Percentiles rank a stretch among this genome's conserved stretches.
These are phyloP conservation scores for Cajanus cajan DNA, from an alignment of 306 rosid genomes.

Conservation along the genomic window DNA sequence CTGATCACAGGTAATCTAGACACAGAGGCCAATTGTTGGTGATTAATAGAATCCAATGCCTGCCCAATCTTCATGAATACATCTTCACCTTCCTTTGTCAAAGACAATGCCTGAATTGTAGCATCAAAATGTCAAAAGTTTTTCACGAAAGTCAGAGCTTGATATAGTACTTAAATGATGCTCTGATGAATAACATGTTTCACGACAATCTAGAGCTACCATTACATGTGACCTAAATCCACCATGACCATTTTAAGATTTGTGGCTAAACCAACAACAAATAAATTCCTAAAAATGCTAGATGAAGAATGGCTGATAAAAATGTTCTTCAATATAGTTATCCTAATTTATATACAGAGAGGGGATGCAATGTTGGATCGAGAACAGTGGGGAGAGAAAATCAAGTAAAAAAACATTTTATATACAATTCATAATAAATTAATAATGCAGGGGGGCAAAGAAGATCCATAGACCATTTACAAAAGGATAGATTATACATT, in stretches of 20 bases:
- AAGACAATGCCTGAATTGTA: slow-evolving; percentile 62
- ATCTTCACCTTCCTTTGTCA: slow-evolving; percentile 80
- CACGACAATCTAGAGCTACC: slow-evolving; percentile 24
- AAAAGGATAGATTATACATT: no score
- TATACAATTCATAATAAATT: slow-evolving; percentile 17
- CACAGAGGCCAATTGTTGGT: slow-evolving; percentile 47
- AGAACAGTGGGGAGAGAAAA: slow-evolving; percentile 3
- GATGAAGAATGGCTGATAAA: no score
- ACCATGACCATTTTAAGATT: background rate
- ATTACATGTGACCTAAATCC: slow-evolving; percentile 2
- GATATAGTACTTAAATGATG: background rate
- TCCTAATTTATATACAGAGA: no score
- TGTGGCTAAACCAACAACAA: slow-evolving; percentile 11
- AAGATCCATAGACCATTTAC: slow-evolving; percentile 17
- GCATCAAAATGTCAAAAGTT: slow-evolving; percentile 16
- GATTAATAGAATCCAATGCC: slow-evolving; percentile 63
- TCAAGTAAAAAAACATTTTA: slow-evolving; percentile 1
- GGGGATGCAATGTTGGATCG: background rate
- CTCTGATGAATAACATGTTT: slow-evolving; percentile 9
- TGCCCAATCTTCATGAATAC: slow-evolving; percentile 61
- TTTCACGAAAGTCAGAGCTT: background rate
- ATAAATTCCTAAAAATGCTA: no score
- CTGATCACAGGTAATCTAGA: slow-evolving; percentile 41
- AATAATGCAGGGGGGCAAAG: background rate
- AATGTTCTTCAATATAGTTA: no score